Percentiles rank a stretch among this genome's conserved stretches.
These are phyloP conservation scores for Syncephalastrum contaminatum DNA, from an alignment of 371 early-diverging fungal species.

Conservation along the genomic window DNA sequence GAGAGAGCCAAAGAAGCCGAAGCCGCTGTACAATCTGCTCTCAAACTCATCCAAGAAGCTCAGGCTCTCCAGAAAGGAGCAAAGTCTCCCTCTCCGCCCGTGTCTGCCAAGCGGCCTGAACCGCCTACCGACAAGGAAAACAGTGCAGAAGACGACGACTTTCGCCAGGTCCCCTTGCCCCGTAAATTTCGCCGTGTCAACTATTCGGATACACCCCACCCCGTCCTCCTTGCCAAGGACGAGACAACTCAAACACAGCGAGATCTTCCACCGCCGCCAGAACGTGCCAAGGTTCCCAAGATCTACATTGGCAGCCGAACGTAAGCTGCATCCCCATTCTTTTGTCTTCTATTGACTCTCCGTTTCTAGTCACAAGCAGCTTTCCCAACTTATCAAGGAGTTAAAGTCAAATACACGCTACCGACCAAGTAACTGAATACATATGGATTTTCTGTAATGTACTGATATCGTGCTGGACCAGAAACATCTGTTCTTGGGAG, in stretches of 20 bases:
- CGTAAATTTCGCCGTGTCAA: not conserved
- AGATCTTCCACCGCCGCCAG: not conserved
- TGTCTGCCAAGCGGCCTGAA: not conserved
- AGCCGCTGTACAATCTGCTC: too few relatives aligned
- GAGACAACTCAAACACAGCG: not conserved
- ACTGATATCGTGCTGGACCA: slow-evolving; percentile 9
- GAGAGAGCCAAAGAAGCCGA: too few relatives aligned
- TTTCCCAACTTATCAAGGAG: slow-evolving; percentile 53
- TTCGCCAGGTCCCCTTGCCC: slow-evolving; percentile 15
- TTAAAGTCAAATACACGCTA: slow-evolving; percentile 53
- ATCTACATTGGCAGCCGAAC: slow-evolving; percentile 60
- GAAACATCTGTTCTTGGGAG: slow-evolving; percentile 56
- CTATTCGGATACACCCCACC: too few relatives aligned
- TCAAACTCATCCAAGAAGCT: too few relatives aligned
- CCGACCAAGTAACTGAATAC: slow-evolving; percentile 40
- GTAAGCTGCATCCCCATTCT: slow-evolving; percentile 24
- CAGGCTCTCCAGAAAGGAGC: too few relatives aligned
- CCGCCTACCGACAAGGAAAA: not conserved
- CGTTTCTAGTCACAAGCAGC: slow-evolving; percentile 52
- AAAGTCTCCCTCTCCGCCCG: too few relatives aligned
- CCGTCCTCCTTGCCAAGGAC: too few relatives aligned
- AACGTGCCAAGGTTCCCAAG: slow-evolving; percentile 16
- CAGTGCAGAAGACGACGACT: slow-evolving; percentile 21
- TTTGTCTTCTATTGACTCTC: not conserved
- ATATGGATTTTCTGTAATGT: not conserved